These are phyloP conservation scores for Coix lacrymajobi DNA, from an alignment of 176 grass and related monocot genomes.

Conservation along the genomic window DNA sequence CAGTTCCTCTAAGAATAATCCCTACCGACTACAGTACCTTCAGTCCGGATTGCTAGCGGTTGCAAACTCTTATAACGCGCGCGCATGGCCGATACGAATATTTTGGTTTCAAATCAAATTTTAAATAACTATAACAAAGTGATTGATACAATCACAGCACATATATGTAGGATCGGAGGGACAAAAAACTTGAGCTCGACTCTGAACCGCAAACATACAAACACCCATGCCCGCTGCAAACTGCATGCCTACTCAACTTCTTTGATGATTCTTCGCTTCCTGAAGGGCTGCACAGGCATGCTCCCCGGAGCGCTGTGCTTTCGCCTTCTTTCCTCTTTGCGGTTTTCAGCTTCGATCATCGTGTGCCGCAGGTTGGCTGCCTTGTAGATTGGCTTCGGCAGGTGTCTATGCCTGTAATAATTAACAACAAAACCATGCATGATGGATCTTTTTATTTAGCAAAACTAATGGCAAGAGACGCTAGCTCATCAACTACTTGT, in stretches of 20 bases:
- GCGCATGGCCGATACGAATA: neutral
- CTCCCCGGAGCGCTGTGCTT: constrained; percentile 83
- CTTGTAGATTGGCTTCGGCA: constrained; percentile 90
- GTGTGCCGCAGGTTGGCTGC: constrained; percentile 59
- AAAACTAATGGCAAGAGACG: neutral
- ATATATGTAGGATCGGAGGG: neutral
- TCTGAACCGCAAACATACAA: neutral
- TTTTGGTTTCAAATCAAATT: neutral
- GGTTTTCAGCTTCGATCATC: constrained; percentile 70
- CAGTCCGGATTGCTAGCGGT: neutral
- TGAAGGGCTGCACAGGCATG: constrained; percentile 61
- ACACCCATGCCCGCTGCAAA: neutral
- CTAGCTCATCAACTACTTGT: neutral
- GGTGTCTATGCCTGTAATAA: constrained; percentile 67
- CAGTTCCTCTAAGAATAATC: neutral
- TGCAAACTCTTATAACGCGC: neutral
- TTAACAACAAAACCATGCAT: neutral
- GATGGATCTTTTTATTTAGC: neutral
- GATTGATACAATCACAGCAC: neutral
- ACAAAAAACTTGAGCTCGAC: neutral
- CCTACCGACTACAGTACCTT: too few species aligned
- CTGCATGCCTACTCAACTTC: constrained; percentile 50
- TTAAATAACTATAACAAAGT: too few species aligned
- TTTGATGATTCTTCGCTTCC: constrained; percentile 89
- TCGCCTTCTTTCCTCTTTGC: constrained; percentile 53